A percentile compares a stretch with the other conserved stretches of the same genome.
Conservation (phyloP, 1,284 basidiomycete genomes). For the Moniliophthora roreri region DNA sequence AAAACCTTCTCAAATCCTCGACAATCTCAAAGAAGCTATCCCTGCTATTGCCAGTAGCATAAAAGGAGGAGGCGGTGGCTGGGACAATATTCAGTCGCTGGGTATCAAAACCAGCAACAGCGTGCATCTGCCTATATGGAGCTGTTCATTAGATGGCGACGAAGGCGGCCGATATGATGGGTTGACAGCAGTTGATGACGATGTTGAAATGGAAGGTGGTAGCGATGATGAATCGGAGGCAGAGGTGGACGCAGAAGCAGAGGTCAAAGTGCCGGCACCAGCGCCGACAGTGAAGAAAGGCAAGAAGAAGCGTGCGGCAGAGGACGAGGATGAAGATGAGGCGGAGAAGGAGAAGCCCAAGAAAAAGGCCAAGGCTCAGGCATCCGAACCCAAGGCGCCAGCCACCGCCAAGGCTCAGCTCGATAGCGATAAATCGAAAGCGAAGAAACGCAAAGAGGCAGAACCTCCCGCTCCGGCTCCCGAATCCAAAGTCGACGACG, state of each 20-base stretch:
- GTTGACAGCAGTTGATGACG: constrained; percentile 35
- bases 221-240: constrained; percentile 27
- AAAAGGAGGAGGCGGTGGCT: constrained; percentile 50
- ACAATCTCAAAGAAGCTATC: constrained; percentile 79
- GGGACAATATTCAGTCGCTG: constrained; percentile 91
- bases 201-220: constrained; percentile 29
- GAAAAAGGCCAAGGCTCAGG: constrained; percentile 34
- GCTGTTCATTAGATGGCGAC: constrained; percentile 62
- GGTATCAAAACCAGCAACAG: constrained; percentile 91
- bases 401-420: not conserved
- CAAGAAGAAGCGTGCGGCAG: constrained; percentile 15
- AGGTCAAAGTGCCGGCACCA: not conserved
- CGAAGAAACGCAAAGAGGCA: constrained; percentile 22
- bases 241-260: constrained; percentile 23
- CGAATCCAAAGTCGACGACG: not conserved
- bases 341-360: constrained; percentile 26
- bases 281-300: constrained; percentile 28
- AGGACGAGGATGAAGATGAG: constrained; percentile 17
- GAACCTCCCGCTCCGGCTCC: constrained; percentile 10
- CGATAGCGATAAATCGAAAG: not conserved
- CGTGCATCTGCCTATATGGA: constrained; percentile 90
- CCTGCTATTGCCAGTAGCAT: constrained; percentile 76
- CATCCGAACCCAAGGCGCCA: constrained; percentile 8
- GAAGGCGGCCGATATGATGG: constrained; percentile 67
- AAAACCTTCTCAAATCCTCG: constrained; percentile 69